Percentiles rank a stretch among this genome's conserved stretches.
Conservation (phyloP, 2,329 filamentous ascomycete genomes). For the Monascus ruber region DNA sequence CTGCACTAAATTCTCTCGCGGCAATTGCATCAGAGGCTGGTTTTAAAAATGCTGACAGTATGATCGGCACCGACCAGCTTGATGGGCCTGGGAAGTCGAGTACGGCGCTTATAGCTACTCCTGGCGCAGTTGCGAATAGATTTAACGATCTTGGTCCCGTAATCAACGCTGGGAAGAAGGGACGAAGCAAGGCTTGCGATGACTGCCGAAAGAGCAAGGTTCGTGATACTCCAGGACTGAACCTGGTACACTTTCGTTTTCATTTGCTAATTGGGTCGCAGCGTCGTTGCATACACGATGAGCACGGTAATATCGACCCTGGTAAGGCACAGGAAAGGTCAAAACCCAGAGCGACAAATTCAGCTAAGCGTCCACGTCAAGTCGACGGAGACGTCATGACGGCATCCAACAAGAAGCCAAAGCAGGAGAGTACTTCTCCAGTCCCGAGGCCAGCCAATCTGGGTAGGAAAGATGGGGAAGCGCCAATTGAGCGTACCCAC, state of each 20-base stretch:
- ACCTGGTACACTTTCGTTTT: too few species aligned
- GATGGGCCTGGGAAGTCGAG: slow-evolving; percentile 17
- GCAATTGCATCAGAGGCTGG: slow-evolving; percentile 27
- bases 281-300: slow-evolving; percentile 57
- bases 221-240: slow-evolving; percentile 13
- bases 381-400: slow-evolving; percentile 28
- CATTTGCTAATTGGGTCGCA: slow-evolving; percentile 14
- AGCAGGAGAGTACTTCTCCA: slow-evolving; percentile 23
- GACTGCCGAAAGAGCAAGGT: slow-evolving; percentile 60
- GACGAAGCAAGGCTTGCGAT: slow-evolving; percentile 52
- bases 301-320: slow-evolving; percentile 52
- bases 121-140: slow-evolving; percentile 14
- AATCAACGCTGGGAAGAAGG: slow-evolving; percentile 39
- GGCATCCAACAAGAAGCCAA: slow-evolving; percentile 19
- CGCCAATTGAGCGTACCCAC: slow-evolving; percentile 5
- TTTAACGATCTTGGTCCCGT: slow-evolving; percentile 22
- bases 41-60: slow-evolving; percentile 15
- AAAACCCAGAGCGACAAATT: slow-evolving; percentile 46
- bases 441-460: slow-evolving; percentile 12
- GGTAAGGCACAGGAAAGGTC: slow-evolving; percentile 52
- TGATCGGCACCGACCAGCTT: slow-evolving; percentile 16
- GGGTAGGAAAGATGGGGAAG: slow-evolving; percentile 8
- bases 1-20: slow-evolving; percentile 27
- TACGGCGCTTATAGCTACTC: slow-evolving; percentile 15
- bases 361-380: slow-evolving; percentile 42